Evolutionary conservation across 164 flowering plant genomes (phyloP).

Genomic region (Kalanchoe fedtschenkoi): DNA sequence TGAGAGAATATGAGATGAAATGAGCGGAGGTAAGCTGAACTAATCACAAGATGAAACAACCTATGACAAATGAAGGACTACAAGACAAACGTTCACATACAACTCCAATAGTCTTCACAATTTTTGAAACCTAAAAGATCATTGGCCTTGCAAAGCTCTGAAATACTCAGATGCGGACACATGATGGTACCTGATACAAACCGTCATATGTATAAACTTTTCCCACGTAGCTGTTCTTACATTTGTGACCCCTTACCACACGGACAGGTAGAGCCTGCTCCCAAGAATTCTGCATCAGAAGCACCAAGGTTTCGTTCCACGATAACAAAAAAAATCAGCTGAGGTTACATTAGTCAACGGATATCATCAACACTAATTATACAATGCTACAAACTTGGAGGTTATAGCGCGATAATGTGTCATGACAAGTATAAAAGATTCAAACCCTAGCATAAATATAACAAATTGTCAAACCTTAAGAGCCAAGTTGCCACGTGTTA

Average conservation of each 20-base stretch:
- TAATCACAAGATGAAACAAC: not conserved
- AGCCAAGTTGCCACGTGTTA: slow-evolving; percentile 78
- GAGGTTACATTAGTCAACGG: not conserved
- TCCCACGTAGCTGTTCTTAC: slow-evolving; percentile 49
- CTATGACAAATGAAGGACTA: not conserved
- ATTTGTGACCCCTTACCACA: slow-evolving; percentile 73
- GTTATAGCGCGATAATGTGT: no score
- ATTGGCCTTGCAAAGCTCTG: not conserved
- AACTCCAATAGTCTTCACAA: not conserved
- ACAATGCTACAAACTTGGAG: not conserved
- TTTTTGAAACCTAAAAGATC: not conserved
- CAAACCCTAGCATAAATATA: not conserved
- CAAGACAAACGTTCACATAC: not conserved
- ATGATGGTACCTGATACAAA: slow-evolving; percentile 29
- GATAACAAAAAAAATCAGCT: not conserved
- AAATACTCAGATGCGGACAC: no score
- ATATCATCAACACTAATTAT: not conserved
- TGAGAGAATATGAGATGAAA: not conserved
- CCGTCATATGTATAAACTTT: slow-evolving; percentile 95
- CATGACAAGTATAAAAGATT: not conserved
- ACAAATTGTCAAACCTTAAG: slow-evolving; percentile 43
- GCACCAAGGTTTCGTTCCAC: not conserved
- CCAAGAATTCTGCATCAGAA: slow-evolving; percentile 46
- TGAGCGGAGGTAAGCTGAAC: not conserved
- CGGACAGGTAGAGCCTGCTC: slow-evolving; percentile 72